Evolutionary conservation across 305 asterid species (phyloP).

Genomic region (Fraxinus sp.): DNA sequence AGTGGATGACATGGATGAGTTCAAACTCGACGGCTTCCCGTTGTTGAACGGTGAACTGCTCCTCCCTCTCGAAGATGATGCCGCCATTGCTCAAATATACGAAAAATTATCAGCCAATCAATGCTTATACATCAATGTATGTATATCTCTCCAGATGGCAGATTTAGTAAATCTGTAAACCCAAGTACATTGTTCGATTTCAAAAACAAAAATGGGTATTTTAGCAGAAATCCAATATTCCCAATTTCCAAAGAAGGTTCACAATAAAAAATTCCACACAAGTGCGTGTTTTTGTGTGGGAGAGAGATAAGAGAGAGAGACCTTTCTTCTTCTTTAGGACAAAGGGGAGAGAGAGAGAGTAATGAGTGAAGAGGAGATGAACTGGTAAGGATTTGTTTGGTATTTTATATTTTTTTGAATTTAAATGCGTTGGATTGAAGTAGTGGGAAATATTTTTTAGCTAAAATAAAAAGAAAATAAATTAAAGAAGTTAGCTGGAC

Average conservation of each 20-base stretch:
- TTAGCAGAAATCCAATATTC: conserved; percentile 33
- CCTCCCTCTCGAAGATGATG: conserved; percentile 82
- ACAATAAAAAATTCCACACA: conserved; percentile 12
- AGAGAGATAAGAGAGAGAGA: conserved; percentile 25
- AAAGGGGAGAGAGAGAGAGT: conserved; percentile 18
- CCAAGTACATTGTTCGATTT: conserved; percentile 40
- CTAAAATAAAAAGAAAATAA: background rate
- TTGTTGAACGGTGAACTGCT: conserved; percentile 71
- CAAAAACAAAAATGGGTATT: conserved; percentile 27
- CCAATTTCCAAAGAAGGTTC: conserved; percentile 37
- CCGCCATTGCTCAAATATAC: conserved; percentile 52
- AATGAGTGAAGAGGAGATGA: conserved; percentile 26
- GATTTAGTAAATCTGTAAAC: conserved; percentile 57
- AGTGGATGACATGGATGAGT: conserved; percentile 77
- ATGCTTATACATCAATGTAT: background rate
- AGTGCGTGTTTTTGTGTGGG: background rate
- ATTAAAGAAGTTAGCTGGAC: background rate
- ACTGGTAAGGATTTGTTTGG: conserved; percentile 3
- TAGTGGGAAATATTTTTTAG: conserved; percentile 19
- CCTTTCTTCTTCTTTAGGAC: conserved; percentile 58
- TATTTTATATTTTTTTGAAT: conserved; percentile 32
- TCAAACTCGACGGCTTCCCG: conserved; percentile 68
- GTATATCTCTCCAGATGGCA: conserved; percentile 39
- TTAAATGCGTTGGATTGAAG: conserved; percentile 37
- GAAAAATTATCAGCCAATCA: conserved; percentile 11